These are phyloP conservation scores for Nadsonia commutata DNA, from an alignment of 1,139 yeast genomes.

Conservation along the genomic window DNA sequence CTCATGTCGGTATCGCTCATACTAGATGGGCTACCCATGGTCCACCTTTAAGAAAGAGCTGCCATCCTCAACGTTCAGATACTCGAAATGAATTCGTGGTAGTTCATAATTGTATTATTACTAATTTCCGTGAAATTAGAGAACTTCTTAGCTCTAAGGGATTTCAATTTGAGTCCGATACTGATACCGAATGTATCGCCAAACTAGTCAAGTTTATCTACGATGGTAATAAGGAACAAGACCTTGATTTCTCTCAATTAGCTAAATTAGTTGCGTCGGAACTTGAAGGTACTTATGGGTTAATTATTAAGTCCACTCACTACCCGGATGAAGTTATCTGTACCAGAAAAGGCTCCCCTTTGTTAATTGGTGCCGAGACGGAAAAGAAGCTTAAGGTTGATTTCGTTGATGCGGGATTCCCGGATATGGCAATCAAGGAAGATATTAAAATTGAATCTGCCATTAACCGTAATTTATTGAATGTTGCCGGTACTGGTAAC, in stretches of 20 bases:
- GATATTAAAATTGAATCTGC: constrained; percentile 11
- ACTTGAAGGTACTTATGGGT: constrained; percentile 95
- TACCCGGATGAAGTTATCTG: constrained; percentile 95
- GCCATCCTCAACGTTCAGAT: constrained; percentile 95
- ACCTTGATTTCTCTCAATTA: constrained; percentile 76
- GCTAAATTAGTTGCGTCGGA: constrained; percentile 87
- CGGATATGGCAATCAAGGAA: constrained; percentile 34
- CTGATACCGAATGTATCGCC: constrained; percentile 97
- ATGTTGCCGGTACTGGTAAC: constrained; percentile 30
- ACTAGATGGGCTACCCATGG: constrained; percentile 99
- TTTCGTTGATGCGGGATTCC: constrained; percentile 96
- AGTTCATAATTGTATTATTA: constrained; percentile 96
- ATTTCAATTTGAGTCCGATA: constrained; percentile 72
- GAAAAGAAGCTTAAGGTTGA: constrained; percentile 92
- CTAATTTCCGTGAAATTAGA: constrained; percentile 83
- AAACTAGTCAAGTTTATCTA: constrained; percentile 84
- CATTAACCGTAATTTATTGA: constrained; percentile 10
- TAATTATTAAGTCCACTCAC: constrained; percentile 79
- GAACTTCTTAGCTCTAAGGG: constrained; percentile 73
- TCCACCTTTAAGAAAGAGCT: constrained; percentile 68
- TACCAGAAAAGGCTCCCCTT: constrained; percentile 95
- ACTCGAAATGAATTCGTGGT: constrained; percentile 68
- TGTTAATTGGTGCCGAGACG: constrained; percentile 92
- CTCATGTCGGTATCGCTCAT: constrained; percentile 95
- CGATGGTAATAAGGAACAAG: constrained; percentile 61